A percentile compares a stretch with the other conserved stretches of the same genome.
phyloP scores from a whole-genome alignment of 495 filamentous ascomycete species.

The Daldinia childiae region DNA sequence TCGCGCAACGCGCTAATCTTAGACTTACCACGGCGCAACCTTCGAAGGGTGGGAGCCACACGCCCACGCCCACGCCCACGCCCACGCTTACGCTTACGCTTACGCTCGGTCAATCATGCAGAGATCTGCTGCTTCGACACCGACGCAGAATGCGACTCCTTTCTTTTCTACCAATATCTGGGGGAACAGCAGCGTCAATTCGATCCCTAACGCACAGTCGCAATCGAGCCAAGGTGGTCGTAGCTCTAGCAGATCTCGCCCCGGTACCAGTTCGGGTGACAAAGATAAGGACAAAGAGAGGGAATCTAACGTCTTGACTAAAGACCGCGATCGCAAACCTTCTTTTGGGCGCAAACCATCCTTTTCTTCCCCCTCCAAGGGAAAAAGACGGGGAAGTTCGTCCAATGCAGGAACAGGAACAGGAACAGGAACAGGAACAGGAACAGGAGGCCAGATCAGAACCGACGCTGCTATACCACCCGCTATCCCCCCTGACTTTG shows the following conservation, averaged over 20 bases:
- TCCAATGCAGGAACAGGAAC: slow-evolving; percentile 43
- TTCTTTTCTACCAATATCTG: slow-evolving; percentile 56
- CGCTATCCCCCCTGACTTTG: slow-evolving; percentile 51
- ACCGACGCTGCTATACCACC: slow-evolving; percentile 52
- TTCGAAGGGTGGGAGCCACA: slow-evolving; percentile 34
- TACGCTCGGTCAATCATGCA: slow-evolving; percentile 50
- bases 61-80: background rate
- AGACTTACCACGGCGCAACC: slow-evolving; percentile 35
- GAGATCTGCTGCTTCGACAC: slow-evolving; percentile 49
- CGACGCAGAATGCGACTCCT: slow-evolving; percentile 52
- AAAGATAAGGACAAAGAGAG: slow-evolving; percentile 33
- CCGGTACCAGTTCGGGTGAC: slow-evolving; percentile 54
- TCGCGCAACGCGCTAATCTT: slow-evolving; percentile 35
- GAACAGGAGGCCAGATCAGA: slow-evolving; percentile 39
- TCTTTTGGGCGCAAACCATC: slow-evolving; percentile 57
- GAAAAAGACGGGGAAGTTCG: slow-evolving; percentile 52
- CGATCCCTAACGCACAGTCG: slow-evolving; percentile 20
- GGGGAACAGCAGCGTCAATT: slow-evolving; percentile 41
- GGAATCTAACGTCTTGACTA: slow-evolving; percentile 50
- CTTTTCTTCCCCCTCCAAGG: slow-evolving; percentile 51
- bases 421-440: slow-evolving; percentile 32
- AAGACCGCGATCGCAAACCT: slow-evolving; percentile 54
- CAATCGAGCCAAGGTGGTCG: slow-evolving; percentile 27
- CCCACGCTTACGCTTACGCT: background rate
- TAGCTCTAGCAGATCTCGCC: slow-evolving; percentile 47